Evolutionary conservation across 2,329 filamentous ascomycete species (phyloP), one percentile per base, ranked within the genome.

Genomic region (Exophiala mesophila): DNA sequence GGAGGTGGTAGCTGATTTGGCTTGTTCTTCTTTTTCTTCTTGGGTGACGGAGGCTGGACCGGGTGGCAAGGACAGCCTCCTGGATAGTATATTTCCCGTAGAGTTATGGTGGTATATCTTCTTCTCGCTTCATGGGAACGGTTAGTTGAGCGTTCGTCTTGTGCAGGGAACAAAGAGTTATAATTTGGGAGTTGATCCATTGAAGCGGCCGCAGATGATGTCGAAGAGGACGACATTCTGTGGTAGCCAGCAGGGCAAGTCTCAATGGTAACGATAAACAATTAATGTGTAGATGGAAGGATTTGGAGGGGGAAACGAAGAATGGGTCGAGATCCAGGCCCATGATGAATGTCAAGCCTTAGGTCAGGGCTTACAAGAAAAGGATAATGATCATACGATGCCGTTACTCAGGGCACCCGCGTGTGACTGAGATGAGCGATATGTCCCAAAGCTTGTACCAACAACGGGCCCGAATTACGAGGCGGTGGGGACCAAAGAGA

Each of bases 21-120:
- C 20, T 44, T 38, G 36, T 46, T 48, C 17, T 40, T 23, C 24
- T 51, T 51, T 32, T 39, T 44, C 36, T 48, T 48, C 29, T 51
- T 51, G 19, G 29, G 20, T 4, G 36, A 21, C 13, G 41, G 41
- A 21, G 37, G 34, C 33, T 45, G 38, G 33, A 30, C 39, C 10
- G 50, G 47, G 37, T 55, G 53, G 33, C 53, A 55, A 7, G 53
- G 53, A 34, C 53, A 55, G 24, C 50, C 53, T 10, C 37, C 30
- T 8, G 48, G 50, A 41, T 51, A 55, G 32, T 44, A 42, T 36
- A 55, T 50, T 36, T 55, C 53, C 19, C 50, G 48, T 5, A 52
- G 43, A 9, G 53, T 55, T 23, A 55, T 55, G 18, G 53, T 55
- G n/a, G 53, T 55, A 37, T 45, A 52, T 7, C 53, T 51, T 42